Evolutionary conservation across 2,329 filamentous ascomycete species (phyloP).

Genomic region (Fusarium fujikuroi): DNA sequence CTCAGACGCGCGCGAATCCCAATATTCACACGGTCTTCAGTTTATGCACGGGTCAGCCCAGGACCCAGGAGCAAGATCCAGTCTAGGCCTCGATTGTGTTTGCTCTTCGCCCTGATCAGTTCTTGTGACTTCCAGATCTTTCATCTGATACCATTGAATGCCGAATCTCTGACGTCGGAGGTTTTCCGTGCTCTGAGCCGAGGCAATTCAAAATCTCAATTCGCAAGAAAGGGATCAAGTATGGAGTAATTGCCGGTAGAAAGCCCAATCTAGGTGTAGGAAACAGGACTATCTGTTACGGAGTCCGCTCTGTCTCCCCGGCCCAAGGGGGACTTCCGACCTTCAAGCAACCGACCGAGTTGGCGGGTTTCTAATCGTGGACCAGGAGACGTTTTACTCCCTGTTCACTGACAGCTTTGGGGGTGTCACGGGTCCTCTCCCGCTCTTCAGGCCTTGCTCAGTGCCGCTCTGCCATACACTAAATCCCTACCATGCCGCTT

Average conservation of each 20-base stretch:
- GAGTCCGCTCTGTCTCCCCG: constrained; percentile 34
- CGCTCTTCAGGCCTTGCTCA: constrained; percentile 12
- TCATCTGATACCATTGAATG: constrained; percentile 8
- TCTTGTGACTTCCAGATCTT: constrained; percentile 27
- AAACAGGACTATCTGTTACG: constrained; percentile 7
- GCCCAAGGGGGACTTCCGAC: constrained; percentile 36
- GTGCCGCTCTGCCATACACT: constrained; percentile 21
- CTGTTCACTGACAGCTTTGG: constrained; percentile 16
- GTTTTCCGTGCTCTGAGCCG: constrained; percentile 31
- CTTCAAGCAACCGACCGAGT: constrained; percentile 38
- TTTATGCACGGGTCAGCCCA: constrained; percentile 20
- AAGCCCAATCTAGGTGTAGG: constrained; percentile 11
- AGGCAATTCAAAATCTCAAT: constrained; percentile 29
- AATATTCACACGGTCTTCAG: constrained; percentile 20
- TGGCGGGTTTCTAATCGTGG: constrained; percentile 39
- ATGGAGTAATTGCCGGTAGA: constrained; percentile 9
- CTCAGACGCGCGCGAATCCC: constrained; percentile 22
- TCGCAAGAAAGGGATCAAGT: constrained; percentile 25
- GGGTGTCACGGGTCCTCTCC: constrained; percentile 31
- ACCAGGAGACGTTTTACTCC: constrained; percentile 16
- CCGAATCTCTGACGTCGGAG: constrained; percentile 22
- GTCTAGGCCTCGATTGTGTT: not conserved
- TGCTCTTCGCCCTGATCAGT: constrained; percentile 7
- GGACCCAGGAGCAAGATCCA: constrained; percentile 4
- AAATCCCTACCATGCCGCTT: constrained; percentile 23